Conservation (phyloP, 805 yeast genomes). For the Yamadazyma phyllophila region DNA sequence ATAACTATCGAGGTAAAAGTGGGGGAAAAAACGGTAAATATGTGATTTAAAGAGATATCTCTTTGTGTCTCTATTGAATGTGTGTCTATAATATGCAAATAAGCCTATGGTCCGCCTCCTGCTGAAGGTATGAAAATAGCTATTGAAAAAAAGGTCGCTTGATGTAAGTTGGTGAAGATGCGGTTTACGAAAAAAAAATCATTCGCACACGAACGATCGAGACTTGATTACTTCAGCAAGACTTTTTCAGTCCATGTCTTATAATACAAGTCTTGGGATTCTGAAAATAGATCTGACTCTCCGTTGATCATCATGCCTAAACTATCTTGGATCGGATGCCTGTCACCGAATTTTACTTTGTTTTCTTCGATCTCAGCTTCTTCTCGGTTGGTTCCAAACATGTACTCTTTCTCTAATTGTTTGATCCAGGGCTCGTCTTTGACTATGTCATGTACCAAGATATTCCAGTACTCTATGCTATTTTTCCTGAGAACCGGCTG, state of each 20-base stretch:
- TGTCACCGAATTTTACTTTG: slow-evolving; percentile 30
- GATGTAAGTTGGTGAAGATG: neutral
- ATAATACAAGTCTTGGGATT: slow-evolving; percentile 29
- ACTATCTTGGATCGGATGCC: slow-evolving; percentile 26
- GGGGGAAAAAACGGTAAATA: neutral
- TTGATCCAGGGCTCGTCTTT: slow-evolving; percentile 62
- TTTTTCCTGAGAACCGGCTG: slow-evolving; percentile 50
- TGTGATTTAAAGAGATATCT: neutral
- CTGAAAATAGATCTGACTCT: slow-evolving; percentile 26
- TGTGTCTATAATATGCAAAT: neutral
- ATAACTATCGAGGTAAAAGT: neutral
- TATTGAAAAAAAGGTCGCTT: neutral
- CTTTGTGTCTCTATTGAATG: neutral
- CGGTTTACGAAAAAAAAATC: slow-evolving; percentile 1
- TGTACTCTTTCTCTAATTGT: slow-evolving; percentile 47
- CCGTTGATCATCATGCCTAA: slow-evolving; percentile 38
- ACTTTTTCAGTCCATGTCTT: slow-evolving; percentile 17
- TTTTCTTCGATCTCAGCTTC: slow-evolving; percentile 23
- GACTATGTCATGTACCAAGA: slow-evolving; percentile 52
- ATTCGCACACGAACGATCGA: neutral
- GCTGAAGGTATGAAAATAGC: neutral
- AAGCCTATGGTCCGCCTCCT: neutral
- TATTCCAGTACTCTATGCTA: slow-evolving; percentile 53
- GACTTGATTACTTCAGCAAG: neutral
- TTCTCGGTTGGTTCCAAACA: slow-evolving; percentile 21